Percentiles rank a stretch among this genome's conserved stretches.
Evolutionary conservation across 805 yeast genomes (phyloP).

Genomic region (Yarrowia keelungensis): DNA sequence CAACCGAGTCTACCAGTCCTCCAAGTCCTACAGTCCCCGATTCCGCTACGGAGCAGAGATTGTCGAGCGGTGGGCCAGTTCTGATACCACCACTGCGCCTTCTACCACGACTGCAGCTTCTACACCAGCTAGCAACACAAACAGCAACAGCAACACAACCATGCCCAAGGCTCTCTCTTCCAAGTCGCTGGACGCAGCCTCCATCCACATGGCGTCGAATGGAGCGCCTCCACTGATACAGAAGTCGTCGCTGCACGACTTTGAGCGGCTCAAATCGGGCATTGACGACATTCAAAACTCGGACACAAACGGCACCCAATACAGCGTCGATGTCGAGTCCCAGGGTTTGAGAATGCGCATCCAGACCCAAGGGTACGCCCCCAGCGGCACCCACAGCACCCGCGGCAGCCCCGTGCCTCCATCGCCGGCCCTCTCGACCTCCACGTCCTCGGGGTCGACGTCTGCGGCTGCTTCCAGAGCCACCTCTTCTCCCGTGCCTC

Average conservation of each 20-base stretch:
- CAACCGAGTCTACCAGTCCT: conserved; percentile 36
- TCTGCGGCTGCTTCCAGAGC: conserved; percentile 20
- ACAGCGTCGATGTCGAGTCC: conserved; percentile 28
- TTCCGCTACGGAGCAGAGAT: conserved; percentile 68
- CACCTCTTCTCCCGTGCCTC: conserved; percentile 20
- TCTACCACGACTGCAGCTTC: background rate
- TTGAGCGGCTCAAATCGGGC: conserved; percentile 31
- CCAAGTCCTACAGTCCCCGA: conserved; percentile 46
- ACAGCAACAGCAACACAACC: background rate
- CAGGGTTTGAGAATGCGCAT: conserved; percentile 35
- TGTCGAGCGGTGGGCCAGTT: conserved; percentile 52
- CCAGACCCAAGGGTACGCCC: conserved; percentile 26
- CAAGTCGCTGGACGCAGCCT: conserved; percentile 36
- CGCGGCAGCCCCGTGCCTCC: conserved; percentile 32
- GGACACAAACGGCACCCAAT: conserved; percentile 29
- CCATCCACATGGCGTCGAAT: conserved; percentile 32
- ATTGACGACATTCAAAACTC: conserved; percentile 38
- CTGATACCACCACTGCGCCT: background rate
- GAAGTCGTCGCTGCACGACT: conserved; percentile 37
- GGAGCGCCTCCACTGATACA: conserved; percentile 20
- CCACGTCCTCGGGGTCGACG: conserved; percentile 18
- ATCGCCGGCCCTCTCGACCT: conserved; percentile 2
- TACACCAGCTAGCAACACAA: background rate
- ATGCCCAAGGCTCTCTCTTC: conserved; percentile 37
- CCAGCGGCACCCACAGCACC: conserved; percentile 12